Percentiles rank a stretch among this genome's conserved stretches.
Evolutionary conservation across 441 rosid genomes (phyloP).

Genomic region (Adansonia rubrostipa): DNA sequence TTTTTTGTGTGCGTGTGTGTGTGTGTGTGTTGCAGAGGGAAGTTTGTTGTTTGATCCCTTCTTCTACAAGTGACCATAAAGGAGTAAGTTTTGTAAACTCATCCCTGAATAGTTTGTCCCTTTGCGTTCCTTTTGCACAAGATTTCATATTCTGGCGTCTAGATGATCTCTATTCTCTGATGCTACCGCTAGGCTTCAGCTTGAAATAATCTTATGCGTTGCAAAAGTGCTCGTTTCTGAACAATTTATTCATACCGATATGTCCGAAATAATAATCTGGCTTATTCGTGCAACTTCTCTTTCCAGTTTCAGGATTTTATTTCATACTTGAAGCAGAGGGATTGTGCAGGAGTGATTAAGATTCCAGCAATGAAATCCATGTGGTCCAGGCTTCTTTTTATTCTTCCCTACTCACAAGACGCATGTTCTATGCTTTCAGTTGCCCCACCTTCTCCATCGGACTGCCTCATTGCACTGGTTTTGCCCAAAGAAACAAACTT

Average conservation of each 20-base stretch:
- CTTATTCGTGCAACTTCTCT: background rate
- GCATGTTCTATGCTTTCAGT: conserved; percentile 79
- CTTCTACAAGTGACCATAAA: conserved; percentile 63
- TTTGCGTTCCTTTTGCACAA: conserved; percentile 19
- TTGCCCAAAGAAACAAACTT: conserved; percentile 87
- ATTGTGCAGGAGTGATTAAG: conserved; percentile 95
- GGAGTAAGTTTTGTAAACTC: conserved; percentile 63
- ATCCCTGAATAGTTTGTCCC: background rate
- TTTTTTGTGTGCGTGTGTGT: background rate
- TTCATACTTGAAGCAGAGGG: conserved; percentile 89
- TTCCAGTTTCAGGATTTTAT: conserved; percentile 92
- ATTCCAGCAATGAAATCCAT: conserved; percentile 70
- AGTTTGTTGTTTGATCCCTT: conserved; percentile 82
- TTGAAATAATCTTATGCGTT: conserved; percentile 12
- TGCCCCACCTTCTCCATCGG: conserved; percentile 52
- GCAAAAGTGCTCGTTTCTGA: conserved; percentile 7
- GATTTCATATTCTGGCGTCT: conserved; percentile 6
- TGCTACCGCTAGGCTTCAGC: conserved; percentile 1
- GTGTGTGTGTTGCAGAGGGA: conserved; percentile 76
- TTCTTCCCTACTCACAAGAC: conserved; percentile 79
- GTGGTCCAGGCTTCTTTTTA: conserved; percentile 95
- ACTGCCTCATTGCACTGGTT: conserved; percentile 77
- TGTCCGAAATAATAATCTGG: background rate
- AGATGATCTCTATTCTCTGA: conserved; percentile 1
- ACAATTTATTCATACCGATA: background rate